Evolutionary conservation across 768 basidiomycete species (phyloP).

Genomic region (Sutorius australiensis): DNA sequence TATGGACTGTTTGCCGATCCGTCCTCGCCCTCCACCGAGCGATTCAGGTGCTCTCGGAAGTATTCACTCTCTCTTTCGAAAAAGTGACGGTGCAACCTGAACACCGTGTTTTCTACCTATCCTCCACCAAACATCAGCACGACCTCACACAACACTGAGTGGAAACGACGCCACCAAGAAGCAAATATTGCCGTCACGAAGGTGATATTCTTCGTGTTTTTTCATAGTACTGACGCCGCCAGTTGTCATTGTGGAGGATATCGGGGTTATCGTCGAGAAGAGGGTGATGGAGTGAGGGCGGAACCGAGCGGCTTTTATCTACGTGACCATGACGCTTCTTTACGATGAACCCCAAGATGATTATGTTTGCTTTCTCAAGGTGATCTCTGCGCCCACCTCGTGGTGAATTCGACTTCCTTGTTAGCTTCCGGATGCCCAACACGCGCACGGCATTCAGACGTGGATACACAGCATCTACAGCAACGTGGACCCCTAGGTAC

Average conservation of each 20-base stretch:
- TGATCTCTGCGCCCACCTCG: conserved; percentile 10
- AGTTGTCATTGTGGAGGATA: background rate
- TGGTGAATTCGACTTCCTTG: conserved; percentile 6
- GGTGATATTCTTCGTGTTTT: conserved; percentile 41
- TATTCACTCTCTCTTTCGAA: conserved; percentile 35
- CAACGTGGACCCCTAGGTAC: conserved; percentile 19
- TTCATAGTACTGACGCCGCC: conserved; percentile 18
- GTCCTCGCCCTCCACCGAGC: background rate
- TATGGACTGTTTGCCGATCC: conserved; percentile 3
- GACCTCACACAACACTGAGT: background rate
- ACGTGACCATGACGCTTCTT: background rate
- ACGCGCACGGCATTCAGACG: background rate
- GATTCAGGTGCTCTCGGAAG: conserved; percentile 27
- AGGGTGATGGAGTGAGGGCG: background rate
- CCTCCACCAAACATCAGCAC: background rate
- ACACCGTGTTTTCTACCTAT: conserved; percentile 34
- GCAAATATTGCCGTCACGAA: conserved; percentile 50
- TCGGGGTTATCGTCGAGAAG: background rate
- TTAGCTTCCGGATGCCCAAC: background rate
- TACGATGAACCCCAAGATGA: background rate
- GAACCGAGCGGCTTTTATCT: conserved; percentile 13
- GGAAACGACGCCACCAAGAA: conserved; percentile 42
- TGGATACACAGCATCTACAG: conserved; percentile 11
- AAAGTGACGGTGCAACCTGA: conserved; percentile 35
- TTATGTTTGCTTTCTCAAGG: conserved; percentile 13